Conservation (phyloP, 129 eudicot species). For the Apium graveolens region DNA sequence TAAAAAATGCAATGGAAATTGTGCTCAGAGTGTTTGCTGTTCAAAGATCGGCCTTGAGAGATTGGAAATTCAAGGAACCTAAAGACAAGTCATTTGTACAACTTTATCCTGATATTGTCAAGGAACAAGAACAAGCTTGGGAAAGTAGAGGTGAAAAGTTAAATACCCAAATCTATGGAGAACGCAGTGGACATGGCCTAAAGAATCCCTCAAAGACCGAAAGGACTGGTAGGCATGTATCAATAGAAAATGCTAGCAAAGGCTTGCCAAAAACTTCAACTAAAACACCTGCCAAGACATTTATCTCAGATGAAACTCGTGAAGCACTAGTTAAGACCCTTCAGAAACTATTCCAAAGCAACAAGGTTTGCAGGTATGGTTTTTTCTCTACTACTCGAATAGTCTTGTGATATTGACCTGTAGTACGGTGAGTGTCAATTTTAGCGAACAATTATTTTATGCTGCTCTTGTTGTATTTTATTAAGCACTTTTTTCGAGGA, state of each 20-base stretch:
- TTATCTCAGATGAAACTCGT: constrained; percentile 51
- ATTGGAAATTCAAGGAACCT: constrained; percentile 76
- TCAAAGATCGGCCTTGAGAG: constrained; percentile 40
- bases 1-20: constrained; percentile 18
- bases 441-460: neutral
- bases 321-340: constrained; percentile 58
- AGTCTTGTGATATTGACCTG: neutral
- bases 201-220: constrained; percentile 24
- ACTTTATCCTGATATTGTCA: constrained; percentile 38
- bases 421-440: neutral
- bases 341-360: constrained; percentile 42
- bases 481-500: neutral
- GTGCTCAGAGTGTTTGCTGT: constrained; percentile 46
- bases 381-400: neutral
- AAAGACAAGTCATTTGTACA: constrained; percentile 51
- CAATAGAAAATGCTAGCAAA: constrained; percentile 22
- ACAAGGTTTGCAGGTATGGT: constrained; percentile 74
- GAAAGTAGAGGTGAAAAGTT: constrained; percentile 18
- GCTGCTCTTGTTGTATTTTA: neutral
- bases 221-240: constrained; percentile 19
- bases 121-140: constrained; percentile 54
- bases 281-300: constrained; percentile 25
- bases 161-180: constrained; percentile 3
- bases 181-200: constrained; percentile 7
- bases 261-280: constrained; percentile 24